Conservation (phyloP, 139 green algal genomes). For the Ettlia oleoabundans region DNA sequence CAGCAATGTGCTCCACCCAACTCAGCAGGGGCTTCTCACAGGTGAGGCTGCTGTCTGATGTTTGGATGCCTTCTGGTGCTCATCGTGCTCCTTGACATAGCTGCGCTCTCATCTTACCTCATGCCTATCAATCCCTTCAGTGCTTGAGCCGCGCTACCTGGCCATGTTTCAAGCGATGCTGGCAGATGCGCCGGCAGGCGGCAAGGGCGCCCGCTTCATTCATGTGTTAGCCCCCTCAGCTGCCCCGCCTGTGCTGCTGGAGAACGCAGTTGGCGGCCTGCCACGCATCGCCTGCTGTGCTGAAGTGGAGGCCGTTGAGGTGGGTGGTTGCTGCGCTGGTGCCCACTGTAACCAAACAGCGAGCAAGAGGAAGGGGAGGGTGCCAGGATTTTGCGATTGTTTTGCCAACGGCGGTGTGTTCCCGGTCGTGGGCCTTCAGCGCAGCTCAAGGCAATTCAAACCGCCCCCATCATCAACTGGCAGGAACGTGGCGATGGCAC, state of each 20-base stretch:
- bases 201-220: slow-evolving; percentile 26
- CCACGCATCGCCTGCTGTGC: slow-evolving; percentile 30
- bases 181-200: neutral
- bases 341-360: too few relatives aligned
- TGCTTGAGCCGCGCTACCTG: slow-evolving; percentile 30
- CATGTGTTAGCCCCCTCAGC: slow-evolving; percentile 8
- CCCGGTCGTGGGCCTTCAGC: too few relatives aligned
- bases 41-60: slow-evolving; percentile 9
- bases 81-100: neutral
- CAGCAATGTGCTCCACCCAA: slow-evolving; percentile 11
- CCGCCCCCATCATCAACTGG: too few relatives aligned
- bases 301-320: slow-evolving; percentile 24
- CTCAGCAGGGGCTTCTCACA: neutral
- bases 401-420: too few relatives aligned
- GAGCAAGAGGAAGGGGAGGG: too few relatives aligned
- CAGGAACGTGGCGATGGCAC: neutral
- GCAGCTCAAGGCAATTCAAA: too few relatives aligned
- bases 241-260: slow-evolving; percentile 24
- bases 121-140: neutral
- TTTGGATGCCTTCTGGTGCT: too few relatives aligned
- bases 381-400: too few relatives aligned
- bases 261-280: slow-evolving; percentile 18
- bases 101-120: neutral
- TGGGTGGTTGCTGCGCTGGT: too few relatives aligned
- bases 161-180: slow-evolving; percentile 19